Base-by-base conservation (phyloP, 2,329 filamentous ascomycete genomes). In the Colletotrichum horii region DNA sequence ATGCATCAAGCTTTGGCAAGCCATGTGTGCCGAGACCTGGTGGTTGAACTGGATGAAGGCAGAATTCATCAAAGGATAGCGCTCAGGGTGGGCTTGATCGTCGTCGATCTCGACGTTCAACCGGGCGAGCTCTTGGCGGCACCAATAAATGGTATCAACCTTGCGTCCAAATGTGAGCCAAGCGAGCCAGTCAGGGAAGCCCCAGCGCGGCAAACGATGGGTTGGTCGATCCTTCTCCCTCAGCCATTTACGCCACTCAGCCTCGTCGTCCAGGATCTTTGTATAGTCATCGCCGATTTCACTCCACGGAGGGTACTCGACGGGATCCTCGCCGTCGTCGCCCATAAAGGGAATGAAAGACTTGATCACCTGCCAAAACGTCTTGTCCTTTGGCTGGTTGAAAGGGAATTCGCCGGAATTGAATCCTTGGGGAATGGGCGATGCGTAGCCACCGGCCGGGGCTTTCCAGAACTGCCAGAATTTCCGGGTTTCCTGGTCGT, bases 31-130 rank as follows among this genome's bases (percentile, higher is more conserved):
- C 8, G 96, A 96, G 3, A 98, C 95, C 83, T 99, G 97, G 81
- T 98, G 94, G 81, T 99, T 98, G 89, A 99, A 99, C 82, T 99
- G 97, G 76, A 99, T 96, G 80, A 99, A 99, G 1, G 97, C 97
- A 1, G 96, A 98, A 80, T 95, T 98, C 96, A 98, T 97, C 62
- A 96, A 86, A 0, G 96, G 96, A 77, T 95, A 98, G 6, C 93
- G 92, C 78, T 98, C 96, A 0, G 94, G 94, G 65, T 97, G 89
- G 69, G 93, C 90, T 82, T 99, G 97, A 78, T 98, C 97, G 60
- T 93, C 88, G 79, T 98, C 96, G 70, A 99, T 98, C 82, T 98
- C 96, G 68, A 96, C 82, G 79, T 98, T 99, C 22, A 98, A 88
- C 16, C 95, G 92, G 22, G 97, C 96, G 32, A 99, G 85, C 83